Evolutionary conservation across 495 filamentous ascomycete genomes (phyloP).

Genomic region (Penicillium waksmanii): DNA sequence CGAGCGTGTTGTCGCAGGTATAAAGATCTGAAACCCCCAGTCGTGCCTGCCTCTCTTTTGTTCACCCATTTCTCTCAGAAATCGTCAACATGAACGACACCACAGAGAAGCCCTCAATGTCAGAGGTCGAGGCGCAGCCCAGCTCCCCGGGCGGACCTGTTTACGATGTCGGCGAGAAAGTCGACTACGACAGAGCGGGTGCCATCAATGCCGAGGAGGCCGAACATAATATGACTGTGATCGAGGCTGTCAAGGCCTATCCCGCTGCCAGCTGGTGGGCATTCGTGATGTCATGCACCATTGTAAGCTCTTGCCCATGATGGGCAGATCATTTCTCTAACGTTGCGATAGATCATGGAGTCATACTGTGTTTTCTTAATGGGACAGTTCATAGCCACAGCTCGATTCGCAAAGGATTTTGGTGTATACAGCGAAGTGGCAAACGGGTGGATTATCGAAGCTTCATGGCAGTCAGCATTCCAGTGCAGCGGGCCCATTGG

Average conservation of each 20-base stretch:
- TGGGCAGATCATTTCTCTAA: conserved; percentile 32
- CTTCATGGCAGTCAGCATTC: conserved; percentile 51
- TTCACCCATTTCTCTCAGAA: conserved; percentile 31
- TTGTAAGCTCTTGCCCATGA: conserved; percentile 45
- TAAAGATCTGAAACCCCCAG: conserved; percentile 38
- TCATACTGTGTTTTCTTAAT: conserved; percentile 46
- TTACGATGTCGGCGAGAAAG: conserved; percentile 49
- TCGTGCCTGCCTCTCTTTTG: conserved; percentile 31
- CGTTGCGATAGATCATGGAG: conserved; percentile 48
- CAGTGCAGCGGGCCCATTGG: conserved; percentile 45
- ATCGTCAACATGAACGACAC: conserved; percentile 47
- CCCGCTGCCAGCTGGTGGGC: conserved; percentile 54
- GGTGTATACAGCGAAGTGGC: conserved; percentile 30
- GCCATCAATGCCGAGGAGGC: conserved; percentile 49
- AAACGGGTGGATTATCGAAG: conserved; percentile 31
- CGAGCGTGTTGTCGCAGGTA: conserved; percentile 30
- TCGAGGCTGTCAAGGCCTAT: conserved; percentile 51
- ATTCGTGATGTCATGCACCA: conserved; percentile 56
- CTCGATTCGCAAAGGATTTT: conserved; percentile 37
- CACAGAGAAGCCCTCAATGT: conserved; percentile 40
- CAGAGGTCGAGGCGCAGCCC: conserved; percentile 44
- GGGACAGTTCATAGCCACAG: conserved; percentile 46
- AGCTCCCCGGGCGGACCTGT: conserved; percentile 36
- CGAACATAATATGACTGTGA: conserved; percentile 52
- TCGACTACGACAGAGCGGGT: conserved; percentile 48